A percentile compares a stretch with the other conserved stretches of the same genome.
Evolutionary conservation across 257 asterid genomes (phyloP).

Genomic region (Craterostigma plantagineum): DNA sequence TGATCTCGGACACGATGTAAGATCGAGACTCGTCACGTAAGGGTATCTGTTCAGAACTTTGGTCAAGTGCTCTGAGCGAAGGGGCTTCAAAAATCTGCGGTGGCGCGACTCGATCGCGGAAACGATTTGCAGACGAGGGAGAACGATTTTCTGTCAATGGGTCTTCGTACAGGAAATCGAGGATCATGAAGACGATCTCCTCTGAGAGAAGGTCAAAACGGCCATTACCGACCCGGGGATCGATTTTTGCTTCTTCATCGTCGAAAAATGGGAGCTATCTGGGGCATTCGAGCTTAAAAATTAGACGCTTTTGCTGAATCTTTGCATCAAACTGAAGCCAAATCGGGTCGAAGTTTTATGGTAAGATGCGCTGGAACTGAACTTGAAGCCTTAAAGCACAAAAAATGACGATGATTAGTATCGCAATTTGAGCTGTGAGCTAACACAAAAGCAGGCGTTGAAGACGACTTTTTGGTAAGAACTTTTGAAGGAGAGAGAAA

Average conservation of each 20-base stretch:
- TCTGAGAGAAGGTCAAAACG: constrained; percentile 58
- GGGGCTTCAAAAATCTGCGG: constrained; percentile 30
- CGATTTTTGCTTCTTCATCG: constrained; percentile 42
- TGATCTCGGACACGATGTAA: constrained; percentile 17
- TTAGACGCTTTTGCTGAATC: too few relatives aligned
- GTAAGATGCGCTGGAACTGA: too few relatives aligned
- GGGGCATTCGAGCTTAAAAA: constrained; percentile 8
- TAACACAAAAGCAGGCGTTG: too few relatives aligned
- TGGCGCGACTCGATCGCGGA: constrained; percentile 41
- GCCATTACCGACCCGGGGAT: constrained; percentile 13
- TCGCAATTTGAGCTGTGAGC: too few relatives aligned
- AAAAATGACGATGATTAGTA: too few relatives aligned
- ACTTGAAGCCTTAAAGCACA: too few relatives aligned
- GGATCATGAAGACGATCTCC: constrained; percentile 46
- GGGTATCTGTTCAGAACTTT: constrained; percentile 13
- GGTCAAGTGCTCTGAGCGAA: constrained; percentile 9
- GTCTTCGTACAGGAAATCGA: constrained; percentile 48
- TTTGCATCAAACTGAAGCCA: too few relatives aligned
- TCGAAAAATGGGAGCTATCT: neutral
- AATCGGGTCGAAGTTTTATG: too few relatives aligned
- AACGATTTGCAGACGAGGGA: constrained; percentile 67
- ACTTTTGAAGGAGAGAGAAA: too few relatives aligned
- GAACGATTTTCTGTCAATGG: constrained; percentile 63
- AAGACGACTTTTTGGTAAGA: too few relatives aligned
- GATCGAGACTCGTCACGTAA: constrained; percentile 11